Base-by-base conservation (phyloP, 148 eudicot genomes). In the Amaranthus palmeri region DNA sequence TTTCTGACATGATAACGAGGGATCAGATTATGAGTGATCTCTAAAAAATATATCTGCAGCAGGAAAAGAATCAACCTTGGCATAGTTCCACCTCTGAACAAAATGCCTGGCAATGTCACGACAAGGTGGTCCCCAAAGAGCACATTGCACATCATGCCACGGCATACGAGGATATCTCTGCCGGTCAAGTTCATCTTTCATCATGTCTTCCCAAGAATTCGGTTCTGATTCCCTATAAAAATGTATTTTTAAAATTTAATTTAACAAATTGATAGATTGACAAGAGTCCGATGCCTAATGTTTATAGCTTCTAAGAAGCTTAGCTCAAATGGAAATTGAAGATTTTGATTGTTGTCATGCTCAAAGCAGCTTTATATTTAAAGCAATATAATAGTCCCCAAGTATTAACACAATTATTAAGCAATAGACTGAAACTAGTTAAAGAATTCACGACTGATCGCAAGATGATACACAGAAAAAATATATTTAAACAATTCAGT, bases 101-200 rank as follows among this genome's bases (percentile, higher is more conserved):
- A 95, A 91, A 82, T 95, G 98, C 68, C 98, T 85, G 18, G 98
- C 98, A 84, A 91, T 84, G 78, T 95, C 98, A 78, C 98, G 98
- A 77, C 96, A 91, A 54, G 98, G 98, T 17, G 98, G 98, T 59
- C 98, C 98, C 98, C 96, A 91, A 44, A 95, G 88, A 50, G 98
- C 98, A 82, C 96, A 95, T 69, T 95, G 98, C 61, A 95, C 98
- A 79, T 95, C 98, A 89, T 95, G 98, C 98, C 98, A 95, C 67
- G 98, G 98, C 98, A 95, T 95, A 68, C 98, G 98, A 49, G 98
- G 98, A 83, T 86, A 82, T 72, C 73, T 88, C 66, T 68, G 69
- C 68, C 98, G 96, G 76, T 95, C 92, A 58, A 95, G 60, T 79
- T 95, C 97, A 79, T 95, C 98, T 80, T 85, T 91, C 98, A 89